phyloP scores from a whole-genome alignment of 495 filamentous ascomycete genomes.

The Penicillium cinerascens region DNA sequence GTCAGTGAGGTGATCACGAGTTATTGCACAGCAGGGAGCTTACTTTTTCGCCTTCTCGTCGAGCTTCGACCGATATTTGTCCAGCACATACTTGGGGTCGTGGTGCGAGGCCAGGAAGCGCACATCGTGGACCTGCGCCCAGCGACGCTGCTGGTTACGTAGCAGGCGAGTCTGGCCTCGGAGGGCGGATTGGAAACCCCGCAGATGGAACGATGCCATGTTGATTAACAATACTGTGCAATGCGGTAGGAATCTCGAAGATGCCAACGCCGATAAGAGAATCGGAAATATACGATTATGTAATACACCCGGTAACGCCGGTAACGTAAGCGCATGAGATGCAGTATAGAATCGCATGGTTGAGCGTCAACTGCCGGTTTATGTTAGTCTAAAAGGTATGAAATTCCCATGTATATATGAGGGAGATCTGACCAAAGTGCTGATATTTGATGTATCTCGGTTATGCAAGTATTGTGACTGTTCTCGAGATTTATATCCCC shows the following conservation, averaged over 20 bases:
- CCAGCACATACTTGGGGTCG: conserved; percentile 60
- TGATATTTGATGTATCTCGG: no score
- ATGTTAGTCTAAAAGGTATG: no score
- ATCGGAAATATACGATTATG: not conserved
- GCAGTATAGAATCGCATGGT: not conserved
- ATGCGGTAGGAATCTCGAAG: not conserved
- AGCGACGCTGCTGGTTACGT: conserved; percentile 63
- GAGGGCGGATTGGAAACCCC: conserved; percentile 29
- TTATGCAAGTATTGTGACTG: no score
- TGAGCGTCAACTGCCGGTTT: not conserved
- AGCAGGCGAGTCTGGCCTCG: conserved; percentile 28
- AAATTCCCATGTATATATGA: no score
- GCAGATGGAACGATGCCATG: conserved; percentile 36
- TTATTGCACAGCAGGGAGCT: conserved; percentile 15
- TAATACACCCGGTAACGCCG: not conserved
- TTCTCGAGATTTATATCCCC: no score
- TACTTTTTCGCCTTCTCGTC: conserved; percentile 75
- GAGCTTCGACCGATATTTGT: conserved; percentile 87
- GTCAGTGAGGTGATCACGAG: not conserved
- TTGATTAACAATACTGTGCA: not conserved
- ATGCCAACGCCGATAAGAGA: not conserved
- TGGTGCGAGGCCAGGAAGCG: conserved; percentile 75
- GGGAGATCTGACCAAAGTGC: no score
- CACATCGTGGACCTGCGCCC: conserved; percentile 89
- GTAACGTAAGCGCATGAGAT: not conserved